phyloP scores from a whole-genome alignment of 192 early-diverging fungal species.

The Coemansia sp. region DNA sequence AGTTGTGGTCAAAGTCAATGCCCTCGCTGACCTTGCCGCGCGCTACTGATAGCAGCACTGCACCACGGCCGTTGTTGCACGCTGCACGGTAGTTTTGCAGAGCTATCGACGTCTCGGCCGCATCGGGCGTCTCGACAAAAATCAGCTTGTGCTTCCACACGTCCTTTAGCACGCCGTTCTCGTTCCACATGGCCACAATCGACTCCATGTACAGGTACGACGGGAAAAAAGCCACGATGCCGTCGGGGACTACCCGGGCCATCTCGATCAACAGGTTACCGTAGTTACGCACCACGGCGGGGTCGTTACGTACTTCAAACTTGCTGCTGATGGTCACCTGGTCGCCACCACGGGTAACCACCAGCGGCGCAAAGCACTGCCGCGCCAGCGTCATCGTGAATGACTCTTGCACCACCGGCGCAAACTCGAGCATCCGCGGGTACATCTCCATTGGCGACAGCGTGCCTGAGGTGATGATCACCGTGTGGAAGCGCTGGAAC shows the following conservation, averaged over 20 bases:
- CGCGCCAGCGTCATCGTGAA: constrained; percentile 96
- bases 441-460: constrained; percentile 98
- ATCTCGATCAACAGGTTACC: constrained; percentile 95
- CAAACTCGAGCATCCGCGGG: constrained; percentile 88
- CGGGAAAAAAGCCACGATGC: constrained; percentile 97
- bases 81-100: constrained; percentile 91
- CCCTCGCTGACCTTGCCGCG: constrained; percentile 99
- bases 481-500: constrained; percentile 91
- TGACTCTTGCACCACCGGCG: constrained; percentile 81
- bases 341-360: constrained; percentile 95
- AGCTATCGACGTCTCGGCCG: constrained; percentile 91
- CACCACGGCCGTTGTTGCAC: constrained; percentile 98
- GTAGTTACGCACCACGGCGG: constrained; percentile 98
- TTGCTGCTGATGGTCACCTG: constrained; percentile 97
- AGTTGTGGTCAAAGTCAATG: constrained; percentile 99
- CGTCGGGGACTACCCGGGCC: constrained; percentile 91
- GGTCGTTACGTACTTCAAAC: constrained; percentile 98
- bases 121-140: constrained; percentile 99
- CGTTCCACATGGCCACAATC: constrained; percentile 98
- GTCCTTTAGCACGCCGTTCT: constrained; percentile 91
- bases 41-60: constrained; percentile 94
- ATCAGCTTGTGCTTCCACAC: constrained; percentile 96
- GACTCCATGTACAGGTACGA: constrained; percentile 98
- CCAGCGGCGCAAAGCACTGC: constrained; percentile 94
- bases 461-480: constrained; percentile 99